These are phyloP conservation scores for Linnemannia schmuckeri DNA, from an alignment of 192 early-diverging fungal species.

Conservation along the genomic window DNA sequence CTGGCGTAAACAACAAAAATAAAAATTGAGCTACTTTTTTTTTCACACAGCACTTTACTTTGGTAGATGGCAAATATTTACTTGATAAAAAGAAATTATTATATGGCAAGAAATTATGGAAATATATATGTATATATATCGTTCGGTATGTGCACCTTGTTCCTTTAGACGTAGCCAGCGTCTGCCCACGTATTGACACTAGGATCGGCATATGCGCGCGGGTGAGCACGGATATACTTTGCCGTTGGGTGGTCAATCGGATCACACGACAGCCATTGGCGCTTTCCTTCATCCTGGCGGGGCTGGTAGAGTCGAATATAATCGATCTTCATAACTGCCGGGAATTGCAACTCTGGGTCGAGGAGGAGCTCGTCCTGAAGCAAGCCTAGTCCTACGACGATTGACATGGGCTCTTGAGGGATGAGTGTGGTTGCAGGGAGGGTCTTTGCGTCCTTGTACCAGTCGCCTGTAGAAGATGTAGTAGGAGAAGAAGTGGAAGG, in stretches of 20 bases:
- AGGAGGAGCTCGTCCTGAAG: constrained; percentile 56
- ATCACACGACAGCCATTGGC: constrained; percentile 63
- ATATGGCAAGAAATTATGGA: no score
- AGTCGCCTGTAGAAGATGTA: background rate
- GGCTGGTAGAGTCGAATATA: constrained; percentile 70
- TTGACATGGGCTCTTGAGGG: constrained; percentile 72
- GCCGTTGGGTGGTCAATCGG: constrained; percentile 65
- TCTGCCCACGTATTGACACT: background rate
- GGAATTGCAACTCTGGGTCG: constrained; percentile 43
- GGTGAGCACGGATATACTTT: constrained; percentile 66
- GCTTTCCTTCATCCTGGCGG: background rate
- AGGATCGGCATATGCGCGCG: constrained; percentile 64
- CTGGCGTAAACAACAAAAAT: background rate
- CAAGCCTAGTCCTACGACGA: constrained; percentile 68
- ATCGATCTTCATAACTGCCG: constrained; percentile 67
- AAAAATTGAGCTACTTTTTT: no score
- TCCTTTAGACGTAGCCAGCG: background rate
- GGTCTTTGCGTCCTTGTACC: background rate
- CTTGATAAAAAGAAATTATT: no score
- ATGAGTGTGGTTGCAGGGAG: constrained; percentile 59
- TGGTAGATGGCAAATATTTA: no score
- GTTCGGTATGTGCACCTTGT: background rate
- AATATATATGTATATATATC: no score
- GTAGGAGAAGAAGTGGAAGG: background rate
- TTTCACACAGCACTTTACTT: no score